Base-by-base conservation (phyloP, 495 filamentous ascomycete genomes). In the Poronia punctata region DNA sequence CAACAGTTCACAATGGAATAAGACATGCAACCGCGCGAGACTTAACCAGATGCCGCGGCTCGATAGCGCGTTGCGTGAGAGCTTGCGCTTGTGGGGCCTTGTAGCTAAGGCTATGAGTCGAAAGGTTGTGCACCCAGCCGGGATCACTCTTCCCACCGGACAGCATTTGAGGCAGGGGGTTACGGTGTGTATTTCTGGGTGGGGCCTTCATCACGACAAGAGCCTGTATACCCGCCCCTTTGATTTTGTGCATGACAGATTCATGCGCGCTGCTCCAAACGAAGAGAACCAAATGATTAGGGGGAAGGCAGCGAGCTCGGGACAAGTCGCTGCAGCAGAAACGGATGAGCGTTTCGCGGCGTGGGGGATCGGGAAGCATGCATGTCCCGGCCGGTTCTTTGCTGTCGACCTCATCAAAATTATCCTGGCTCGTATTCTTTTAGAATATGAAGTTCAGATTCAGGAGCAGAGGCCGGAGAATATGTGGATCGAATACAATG, bases 381-480 rank as follows among this genome's bases (percentile, higher is more conserved):
- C 22, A 36, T n/a, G 61, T 40, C 50, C 62, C 25, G 54, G 67
- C 34, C 46, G 63, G 15, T 68, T 67, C 57, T 68, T 68, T 37
- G 63, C 62, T 27, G 41, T 61, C 10, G 57, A 65, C 11, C 60
- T 65, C 38, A 46, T 71, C 23, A 68, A 71, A 52, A 58, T 68
- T 7, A 45, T 56, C 8, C 40, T 71, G 14, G 64, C 60, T 1
- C 57, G 66, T 34, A 62, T 71, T 25, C 50, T 55, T 0, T 22
- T 63, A 11, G 52, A 60, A 6, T 71, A 67, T 35, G 65, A 71
- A 5, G 58, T 71, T 29, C 48, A 62, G 34, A 54, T 57, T 9
- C 52, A 58, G 14, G 9, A 40, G 2, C 20, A 50, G 20, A 38
- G 64, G 19, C 64, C 58, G 7, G 46, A 36, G 34, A 59, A 64